A percentile compares a stretch with the other conserved stretches of the same genome.
phyloP scores from a whole-genome alignment of 331 rosid species.

The Telfairia occidentalis region DNA sequence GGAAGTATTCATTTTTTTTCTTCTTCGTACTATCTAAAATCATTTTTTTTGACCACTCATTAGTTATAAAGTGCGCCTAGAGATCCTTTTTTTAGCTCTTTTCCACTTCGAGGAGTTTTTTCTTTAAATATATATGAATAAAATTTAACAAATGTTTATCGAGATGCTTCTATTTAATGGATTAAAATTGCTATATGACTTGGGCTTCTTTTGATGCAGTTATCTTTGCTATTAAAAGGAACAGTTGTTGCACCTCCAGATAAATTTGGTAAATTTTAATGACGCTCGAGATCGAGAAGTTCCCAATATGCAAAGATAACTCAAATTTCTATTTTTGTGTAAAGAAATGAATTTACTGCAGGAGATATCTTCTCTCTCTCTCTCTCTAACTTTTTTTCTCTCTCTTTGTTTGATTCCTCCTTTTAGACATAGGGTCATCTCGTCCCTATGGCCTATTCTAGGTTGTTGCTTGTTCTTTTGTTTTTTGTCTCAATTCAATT shows the following conservation, averaged over 20 bases:
- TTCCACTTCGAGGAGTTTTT: not conserved
- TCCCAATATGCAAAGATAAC: slow-evolving; percentile 9
- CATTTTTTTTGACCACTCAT: not conserved
- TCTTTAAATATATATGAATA: not conserved
- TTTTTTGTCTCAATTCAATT: not conserved
- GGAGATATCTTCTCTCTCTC: not conserved
- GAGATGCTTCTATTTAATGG: not conserved
- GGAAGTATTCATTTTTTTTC: not conserved
- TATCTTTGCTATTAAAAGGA: slow-evolving; percentile 87
- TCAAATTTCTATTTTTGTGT: not conserved
- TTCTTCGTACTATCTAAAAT: not conserved
- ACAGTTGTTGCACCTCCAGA: slow-evolving; percentile 97
- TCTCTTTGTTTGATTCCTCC: not conserved
- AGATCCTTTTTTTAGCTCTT: not conserved
- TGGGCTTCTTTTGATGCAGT: slow-evolving; percentile 40
- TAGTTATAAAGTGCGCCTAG: not conserved
- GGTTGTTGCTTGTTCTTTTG: not conserved
- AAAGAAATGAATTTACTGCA: slow-evolving; percentile 9
- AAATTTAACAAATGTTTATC: not conserved
- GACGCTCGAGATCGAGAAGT: slow-evolving; percentile 13
- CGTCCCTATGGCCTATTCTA: not conserved
- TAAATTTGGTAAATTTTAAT: slow-evolving; percentile 58
- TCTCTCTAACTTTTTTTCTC: not conserved
- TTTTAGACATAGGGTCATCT: not conserved
- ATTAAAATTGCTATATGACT: not conserved